Percentiles rank a stretch among this genome's conserved stretches.
These are phyloP conservation scores for Cordyceps pruinosa DNA, from an alignment of 2,329 filamentous ascomycete genomes.

Conservation along the genomic window DNA sequence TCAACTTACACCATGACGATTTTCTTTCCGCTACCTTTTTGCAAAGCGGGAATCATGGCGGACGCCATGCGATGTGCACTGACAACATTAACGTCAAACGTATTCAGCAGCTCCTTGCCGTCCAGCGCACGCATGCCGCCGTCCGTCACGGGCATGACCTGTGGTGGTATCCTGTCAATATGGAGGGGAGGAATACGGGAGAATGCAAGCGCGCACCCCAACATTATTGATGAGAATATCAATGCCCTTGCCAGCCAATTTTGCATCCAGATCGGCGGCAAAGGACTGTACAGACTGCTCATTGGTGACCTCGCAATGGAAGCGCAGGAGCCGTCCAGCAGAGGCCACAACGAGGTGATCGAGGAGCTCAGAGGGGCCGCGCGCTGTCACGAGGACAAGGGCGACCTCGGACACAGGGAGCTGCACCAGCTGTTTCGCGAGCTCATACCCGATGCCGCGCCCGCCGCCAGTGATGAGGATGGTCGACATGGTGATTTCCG, in stretches of 20 bases:
- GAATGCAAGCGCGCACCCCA: not conserved
- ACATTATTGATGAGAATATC: not conserved
- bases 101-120: not conserved
- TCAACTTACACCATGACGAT: not conserved
- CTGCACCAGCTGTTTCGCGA: not conserved
- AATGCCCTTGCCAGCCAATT: not conserved
- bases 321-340: not conserved
- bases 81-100: not conserved
- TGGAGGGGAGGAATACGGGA: not conserved
- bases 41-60: not conserved
- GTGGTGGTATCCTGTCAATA: not conserved
- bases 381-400: not conserved
- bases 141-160: not conserved
- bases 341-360: not conserved
- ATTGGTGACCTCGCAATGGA: not conserved
- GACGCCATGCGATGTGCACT: not conserved
- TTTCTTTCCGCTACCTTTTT: not conserved
- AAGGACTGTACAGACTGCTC: not conserved
- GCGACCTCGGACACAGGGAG: not conserved
- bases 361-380: not conserved
- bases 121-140: not conserved
- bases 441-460: not conserved
- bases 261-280: not conserved
- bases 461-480: not conserved
- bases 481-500: conserved; percentile 17